Evolutionary conservation across 208 protist species (phyloP).

Genomic region (Vickermania ingenoplastis): DNA sequence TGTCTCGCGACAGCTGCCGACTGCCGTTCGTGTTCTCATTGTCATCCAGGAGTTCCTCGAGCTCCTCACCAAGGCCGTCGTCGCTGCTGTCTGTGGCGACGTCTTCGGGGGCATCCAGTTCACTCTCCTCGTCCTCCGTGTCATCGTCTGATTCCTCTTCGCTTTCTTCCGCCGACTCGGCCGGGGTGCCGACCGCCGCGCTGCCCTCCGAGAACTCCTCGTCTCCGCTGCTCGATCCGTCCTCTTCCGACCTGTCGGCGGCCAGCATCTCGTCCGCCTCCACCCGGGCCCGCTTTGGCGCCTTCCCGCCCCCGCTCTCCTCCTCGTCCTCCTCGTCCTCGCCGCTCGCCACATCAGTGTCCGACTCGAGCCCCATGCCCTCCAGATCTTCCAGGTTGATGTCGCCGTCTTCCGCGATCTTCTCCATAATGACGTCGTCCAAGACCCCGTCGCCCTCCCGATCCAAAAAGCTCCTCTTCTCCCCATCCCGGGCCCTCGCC

Average conservation of each 20-base stretch:
- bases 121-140: conserved; percentile 20
- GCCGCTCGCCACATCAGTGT: conserved; percentile 16
- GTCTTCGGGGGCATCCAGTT: conserved; percentile 32
- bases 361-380: conserved; percentile 15
- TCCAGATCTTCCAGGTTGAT: conserved; percentile 9
- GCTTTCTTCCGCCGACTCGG: conserved; percentile 9
- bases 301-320: background rate
- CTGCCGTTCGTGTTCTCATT: too few relatives aligned
- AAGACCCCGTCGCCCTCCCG: conserved; percentile 3
- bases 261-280: background rate
- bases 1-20: background rate
- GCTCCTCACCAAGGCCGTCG: conserved; percentile 45
- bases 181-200: background rate
- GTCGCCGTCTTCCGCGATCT: conserved; percentile 12
- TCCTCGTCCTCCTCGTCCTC: background rate
- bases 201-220: background rate
- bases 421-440: conserved; percentile 6
- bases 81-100: too few relatives aligned
- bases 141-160: background rate
- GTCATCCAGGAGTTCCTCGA: background rate
- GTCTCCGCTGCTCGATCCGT: background rate
- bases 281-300: conserved; percentile 14
- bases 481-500: background rate
- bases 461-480: conserved; percentile 1
- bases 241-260: background rate